phyloP scores from a whole-genome alignment of 768 basidiomycete species.

The Nidularia pulvinata region DNA sequence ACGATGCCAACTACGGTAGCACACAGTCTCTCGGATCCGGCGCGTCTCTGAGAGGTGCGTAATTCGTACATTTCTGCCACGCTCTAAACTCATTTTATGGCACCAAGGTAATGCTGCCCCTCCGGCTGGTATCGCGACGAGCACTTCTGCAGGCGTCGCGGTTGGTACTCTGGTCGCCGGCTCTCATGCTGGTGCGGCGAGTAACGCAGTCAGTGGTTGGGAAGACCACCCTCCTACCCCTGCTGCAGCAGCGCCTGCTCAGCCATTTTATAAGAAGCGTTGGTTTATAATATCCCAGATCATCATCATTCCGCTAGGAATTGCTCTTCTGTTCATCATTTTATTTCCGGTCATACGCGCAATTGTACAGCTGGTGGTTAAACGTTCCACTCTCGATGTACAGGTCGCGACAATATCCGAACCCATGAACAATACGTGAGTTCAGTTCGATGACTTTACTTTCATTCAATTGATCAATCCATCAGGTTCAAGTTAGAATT shows the following conservation, averaged over 20 bases:
- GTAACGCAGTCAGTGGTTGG: conserved; percentile 12
- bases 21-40: conserved; percentile 25
- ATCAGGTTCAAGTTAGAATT: conserved; percentile 51
- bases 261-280: conserved; percentile 59
- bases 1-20: conserved; percentile 22
- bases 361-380: conserved; percentile 65
- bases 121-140: not conserved
- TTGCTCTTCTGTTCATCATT: conserved; percentile 65
- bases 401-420: conserved; percentile 47
- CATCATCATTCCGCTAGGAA: conserved; percentile 48
- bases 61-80: not conserved
- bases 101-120: not conserved
- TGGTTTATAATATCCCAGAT: conserved; percentile 63
- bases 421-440: conserved; percentile 60
- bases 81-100: too few species aligned
- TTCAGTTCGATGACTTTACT: conserved; percentile 5
- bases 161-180: not conserved
- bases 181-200: not conserved
- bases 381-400: conserved; percentile 52
- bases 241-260: conserved; percentile 13
- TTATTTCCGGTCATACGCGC: conserved; percentile 69
- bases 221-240: conserved; percentile 11
- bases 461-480: not conserved
- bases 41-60: conserved; percentile 31
- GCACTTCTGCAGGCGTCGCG: conserved; percentile 4